Base-by-base conservation (phyloP, 805 yeast species). In the Sugiyamaella chiloensis region DNA sequence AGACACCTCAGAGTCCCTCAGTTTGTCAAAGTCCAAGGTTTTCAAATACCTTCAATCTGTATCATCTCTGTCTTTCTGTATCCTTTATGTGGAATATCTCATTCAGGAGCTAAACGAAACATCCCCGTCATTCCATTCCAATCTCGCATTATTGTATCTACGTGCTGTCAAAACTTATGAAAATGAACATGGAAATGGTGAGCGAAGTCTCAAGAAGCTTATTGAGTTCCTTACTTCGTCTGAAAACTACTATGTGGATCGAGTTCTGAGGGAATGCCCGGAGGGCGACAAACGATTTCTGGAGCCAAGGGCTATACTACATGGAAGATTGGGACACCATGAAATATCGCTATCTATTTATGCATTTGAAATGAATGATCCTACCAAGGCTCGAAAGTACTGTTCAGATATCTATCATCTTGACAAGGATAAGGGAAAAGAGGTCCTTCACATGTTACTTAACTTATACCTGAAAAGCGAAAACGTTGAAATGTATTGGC, bases 331-430 rank as follows among this genome's bases (percentile, higher is more conserved):
- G 36, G 81, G 78, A 1, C 79, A 79, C 44, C 87, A 86, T 59
- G 72, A 73, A 8, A 74, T 79, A 42, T 82, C 87, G 0, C 66
- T 91, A 14, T 77, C 78, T 46, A 75, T 87, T 1, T 70, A 81
- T 21, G 79, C 78, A 40, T 71, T 76, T 42, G 79, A 80, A 17
- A 63, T 86, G 39, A 65, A 75, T 2, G 84, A 84, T 58, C 72
- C 78, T 41, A 64, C 64, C 17, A 67, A 70, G n/a, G 85, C 95
- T 0, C 73, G 83, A 51, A 60, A 66, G 2, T 85, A 85, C 57
- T 82, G 93, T 52, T 63, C 74, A 1, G 67, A 68, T 3, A 66
- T 85, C 0, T 76, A 73, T 51, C 48, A 66, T 1, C 48, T 56
- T 2, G 70, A 74, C 40, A 32, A 62, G 8, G 59, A 57, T 0